Base-by-base conservation (phyloP, 2,329 filamentous ascomycete genomes). In the Aspergillus flavus region DNA sequence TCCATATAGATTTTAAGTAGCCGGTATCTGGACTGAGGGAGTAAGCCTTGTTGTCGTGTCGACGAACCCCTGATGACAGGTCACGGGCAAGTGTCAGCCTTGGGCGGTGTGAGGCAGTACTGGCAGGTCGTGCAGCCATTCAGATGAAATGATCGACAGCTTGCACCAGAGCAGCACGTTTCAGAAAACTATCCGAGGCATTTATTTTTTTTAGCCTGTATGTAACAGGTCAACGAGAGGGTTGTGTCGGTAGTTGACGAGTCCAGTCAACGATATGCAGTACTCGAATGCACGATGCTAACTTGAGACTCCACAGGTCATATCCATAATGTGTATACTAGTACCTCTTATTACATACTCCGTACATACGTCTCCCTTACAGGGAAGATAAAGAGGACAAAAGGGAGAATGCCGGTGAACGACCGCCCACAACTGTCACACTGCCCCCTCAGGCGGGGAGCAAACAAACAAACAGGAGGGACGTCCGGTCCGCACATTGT, bases 381-480 rank as follows among this genome's bases (percentile, higher is more conserved):
- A 53, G 12, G 34, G 19, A n/a, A 28, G 4, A n/a, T 16, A 19
- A 54, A 21, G 28, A 54, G 32, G 9, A 26, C 23, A 16, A 32
- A 36, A 55, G 0, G 36, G 21, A 36, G n/a, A 36, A 53, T 34
- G 32, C 46, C 14, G 16, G 16, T 52, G 46, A 52, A 34, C 21
- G 48, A 32, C 19, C 16, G 16, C 16, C 45, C 16, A n/a, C 7
- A n/a, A 50, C 26, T 19, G 26, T 19, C 46, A 28, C 23, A 9
- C 12, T 19, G 6, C 23, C 11, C 32, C 32, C 34, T 11, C 10
- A 6, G 21, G 45, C 23, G 21, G 50, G 21, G 30, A 54, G 30
- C 52, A 54, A 54, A 54, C 28, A 54, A 54, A 32, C 52, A 54
- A 55, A 55, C 52, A 39, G 34, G 52, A 55, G 52, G 52, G 52